These are phyloP conservation scores for Gloeopeniophorella convolvens DNA, from an alignment of 768 basidiomycete species.

Conservation along the genomic window DNA sequence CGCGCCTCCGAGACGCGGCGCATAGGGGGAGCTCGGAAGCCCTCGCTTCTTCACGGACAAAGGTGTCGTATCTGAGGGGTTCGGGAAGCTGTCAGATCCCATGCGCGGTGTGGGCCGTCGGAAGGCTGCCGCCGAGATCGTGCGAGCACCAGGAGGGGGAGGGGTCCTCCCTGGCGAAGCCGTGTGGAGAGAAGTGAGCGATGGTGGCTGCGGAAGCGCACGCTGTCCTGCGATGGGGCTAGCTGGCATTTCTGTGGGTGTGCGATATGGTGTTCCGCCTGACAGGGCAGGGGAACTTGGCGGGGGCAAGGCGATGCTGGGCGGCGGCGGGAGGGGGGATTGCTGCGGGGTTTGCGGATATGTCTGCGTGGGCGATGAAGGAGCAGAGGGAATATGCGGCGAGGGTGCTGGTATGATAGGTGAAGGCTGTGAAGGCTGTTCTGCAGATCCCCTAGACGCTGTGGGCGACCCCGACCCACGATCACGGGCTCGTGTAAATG, in stretches of 20 bases:
- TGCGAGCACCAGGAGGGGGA: slow-evolving; percentile 35
- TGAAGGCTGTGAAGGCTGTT: neutral
- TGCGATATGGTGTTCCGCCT: slow-evolving; percentile 31
- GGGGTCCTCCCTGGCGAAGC: slow-evolving; percentile 26
- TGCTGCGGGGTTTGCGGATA: too few relatives aligned
- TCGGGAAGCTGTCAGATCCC: slow-evolving; percentile 20
- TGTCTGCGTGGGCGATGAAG: slow-evolving; percentile 12
- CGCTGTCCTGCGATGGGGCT: slow-evolving; percentile 21
- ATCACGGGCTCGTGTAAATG: slow-evolving; percentile 4
- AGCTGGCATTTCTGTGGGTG: slow-evolving; percentile 43
- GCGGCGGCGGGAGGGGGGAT: slow-evolving; percentile 7
- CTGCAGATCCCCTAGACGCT: neutral
- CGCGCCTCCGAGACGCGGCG: slow-evolving; percentile 2
- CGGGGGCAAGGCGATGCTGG: slow-evolving; percentile 7
- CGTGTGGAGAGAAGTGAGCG: too few relatives aligned
- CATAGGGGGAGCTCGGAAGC: slow-evolving; percentile 40
- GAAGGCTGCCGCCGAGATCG: slow-evolving; percentile 74
- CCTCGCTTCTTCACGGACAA: slow-evolving; percentile 43
- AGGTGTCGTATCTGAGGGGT: slow-evolving; percentile 38
- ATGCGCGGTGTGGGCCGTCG: slow-evolving; percentile 42
- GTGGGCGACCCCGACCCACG: slow-evolving; percentile 9
- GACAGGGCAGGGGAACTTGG: slow-evolving; percentile 21
- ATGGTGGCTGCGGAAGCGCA: slow-evolving; percentile 18
- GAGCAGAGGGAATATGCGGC: neutral
- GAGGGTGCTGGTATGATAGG: neutral